phyloP scores from a whole-genome alignment of 2,329 filamentous ascomycete species.

The Pezicula carpinea region DNA sequence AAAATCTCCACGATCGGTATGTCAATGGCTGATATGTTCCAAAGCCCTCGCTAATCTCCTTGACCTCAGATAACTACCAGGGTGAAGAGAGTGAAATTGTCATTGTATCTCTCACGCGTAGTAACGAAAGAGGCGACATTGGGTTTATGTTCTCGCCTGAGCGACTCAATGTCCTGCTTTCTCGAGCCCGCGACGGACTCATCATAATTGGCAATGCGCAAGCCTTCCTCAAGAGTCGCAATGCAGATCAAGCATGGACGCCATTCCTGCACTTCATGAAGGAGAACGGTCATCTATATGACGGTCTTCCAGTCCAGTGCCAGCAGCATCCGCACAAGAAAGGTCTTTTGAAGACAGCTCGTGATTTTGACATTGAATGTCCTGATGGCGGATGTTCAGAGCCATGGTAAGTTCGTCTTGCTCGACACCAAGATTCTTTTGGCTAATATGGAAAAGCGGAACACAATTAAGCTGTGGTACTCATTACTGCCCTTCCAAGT shows the following conservation, averaged over 20 bases:
- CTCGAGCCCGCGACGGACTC: conserved; percentile 56
- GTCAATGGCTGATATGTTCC: conserved; percentile 17
- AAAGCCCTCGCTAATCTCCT: conserved; percentile 2
- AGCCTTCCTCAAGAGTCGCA: conserved; percentile 56
- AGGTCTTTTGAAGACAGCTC: conserved; percentile 39
- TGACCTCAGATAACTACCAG: conserved; percentile 62
- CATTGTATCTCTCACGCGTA: conserved; percentile 58
- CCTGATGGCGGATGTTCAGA: conserved; percentile 65
- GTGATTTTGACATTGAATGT: conserved; percentile 55
- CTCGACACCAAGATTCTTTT: not conserved
- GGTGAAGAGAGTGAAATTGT: conserved; percentile 70
- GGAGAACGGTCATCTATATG: conserved; percentile 43
- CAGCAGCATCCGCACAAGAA: conserved; percentile 49
- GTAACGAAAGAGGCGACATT: conserved; percentile 57
- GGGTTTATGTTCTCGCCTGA: conserved; percentile 63
- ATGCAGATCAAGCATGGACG: conserved; percentile 51
- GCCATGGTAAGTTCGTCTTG: conserved; percentile 45
- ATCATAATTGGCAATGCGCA: conserved; percentile 63
- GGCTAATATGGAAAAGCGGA: conserved; percentile 33
- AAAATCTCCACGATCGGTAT: conserved; percentile 48
- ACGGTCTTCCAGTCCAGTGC: conserved; percentile 56
- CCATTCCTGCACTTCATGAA: conserved; percentile 52
- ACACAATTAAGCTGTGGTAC: conserved; percentile 46
- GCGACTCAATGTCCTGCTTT: conserved; percentile 63
- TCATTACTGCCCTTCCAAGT: conserved; percentile 53